Base-by-base conservation (phyloP, 2,329 filamentous ascomycete genomes). In the Hirsutella rhossiliensis region DNA sequence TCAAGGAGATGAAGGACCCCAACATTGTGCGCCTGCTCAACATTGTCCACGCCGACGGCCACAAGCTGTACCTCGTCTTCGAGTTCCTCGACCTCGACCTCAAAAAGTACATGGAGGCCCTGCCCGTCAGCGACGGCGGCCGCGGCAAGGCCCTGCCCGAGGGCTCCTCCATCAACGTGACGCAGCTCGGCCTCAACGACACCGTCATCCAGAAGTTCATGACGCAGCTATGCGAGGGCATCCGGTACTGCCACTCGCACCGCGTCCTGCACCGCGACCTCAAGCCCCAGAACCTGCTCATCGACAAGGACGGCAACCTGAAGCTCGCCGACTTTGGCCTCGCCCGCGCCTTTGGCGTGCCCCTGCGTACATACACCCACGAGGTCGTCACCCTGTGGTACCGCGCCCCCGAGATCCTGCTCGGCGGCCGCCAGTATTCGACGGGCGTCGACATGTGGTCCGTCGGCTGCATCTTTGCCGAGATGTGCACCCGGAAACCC, bases 391-490 rank as follows among this genome's bases (percentile, higher is more conserved):
- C 88, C 2, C 73, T 95, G 46, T 95, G 88, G 88, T 95, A 95
- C 62, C 83, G 89, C 49, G 77, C 87, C 9, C 88, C 88, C 1
- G 88, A 95, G 63, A 94, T 95, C 64, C 74, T 95, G 18, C 78
- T 95, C 2, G 88, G 88, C 59, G 87, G 88, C 45, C 81, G 88
- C 43, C 87, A 94, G 62, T 95, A 95, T 68, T 92, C 86, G 13
- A 95, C 88, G 13, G 88, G 88, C 45, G 87, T 95, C 37, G 88
- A 95, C 59, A 95, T 95, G 85, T 95, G 88, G 88, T 92, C 86
- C 29, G 82, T 89, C 41, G 88, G 88, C 49, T 92, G 87, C 63
- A 95, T 95, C 64, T 94, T 95, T 62, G 88, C 89, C 11, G 88
- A 95, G 65, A 95, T 95, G 89, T 94, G 87, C 66, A 95, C 88